Base-by-base conservation (phyloP, 345 rosid species). In the Triadica sebifera region DNA sequence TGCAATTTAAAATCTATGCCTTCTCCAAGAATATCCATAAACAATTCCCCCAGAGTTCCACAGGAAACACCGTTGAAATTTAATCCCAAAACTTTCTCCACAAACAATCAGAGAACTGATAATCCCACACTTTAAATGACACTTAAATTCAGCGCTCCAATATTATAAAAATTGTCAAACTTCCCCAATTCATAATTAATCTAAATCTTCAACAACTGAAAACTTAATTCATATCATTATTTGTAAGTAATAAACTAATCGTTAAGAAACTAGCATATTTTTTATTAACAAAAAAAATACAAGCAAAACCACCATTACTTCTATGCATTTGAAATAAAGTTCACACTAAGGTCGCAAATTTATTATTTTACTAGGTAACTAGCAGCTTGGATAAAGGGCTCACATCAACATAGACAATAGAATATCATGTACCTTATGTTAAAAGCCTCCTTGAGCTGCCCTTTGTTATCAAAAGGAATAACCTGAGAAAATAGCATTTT, bases 401-500 rank as follows among this genome's bases (percentile, higher is more conserved):
- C 19, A 20, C 5, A 41, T 49, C 7, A 39, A 53, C 6, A 52
- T 41, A 15, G 8, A 19, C 15, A 46, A 17, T 17, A 60, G 6
- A n/a, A 46, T n/a, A 20, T 46, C 13, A 6, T 5, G 72, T 85
- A 89, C 96, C 96, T 88, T 75, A 94, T 88, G 84, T 92, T 92
- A 81, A 89, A 94, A 15, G 97, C 98, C 84, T 94, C 93, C 81
- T 92, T 92, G 67, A 92, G 91, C 78, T 89, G 93, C 77, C 97
- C 99, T 84, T 89, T 93, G 76, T 91, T 96, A 84, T 94, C 93
- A 78, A 94, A 94, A 55, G 97, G 97, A 87, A 94, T 90, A 37
- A 94, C 97, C 97, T 91, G 83, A 75, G 12, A 56, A 34, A 67
- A 79, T 59, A 76, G 70, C 50, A 59, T 59, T 58, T 20, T n/a